Conservation (phyloP, 1,284 basidiomycete species). For the Marasmius sp. region DNA sequence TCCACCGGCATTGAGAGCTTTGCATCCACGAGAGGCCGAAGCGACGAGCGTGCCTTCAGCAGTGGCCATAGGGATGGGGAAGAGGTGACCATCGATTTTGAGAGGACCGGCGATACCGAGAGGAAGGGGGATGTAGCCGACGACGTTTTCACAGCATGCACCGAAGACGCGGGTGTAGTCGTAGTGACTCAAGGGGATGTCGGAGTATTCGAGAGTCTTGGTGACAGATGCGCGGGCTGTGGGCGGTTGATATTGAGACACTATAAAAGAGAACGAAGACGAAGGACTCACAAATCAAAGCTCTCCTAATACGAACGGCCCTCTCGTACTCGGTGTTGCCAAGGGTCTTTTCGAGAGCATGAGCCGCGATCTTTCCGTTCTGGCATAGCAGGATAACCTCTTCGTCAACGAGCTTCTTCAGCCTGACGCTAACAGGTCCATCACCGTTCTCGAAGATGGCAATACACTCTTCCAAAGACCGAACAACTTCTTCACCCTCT, state of each 20-base stretch:
- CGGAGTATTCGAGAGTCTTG: slow-evolving; percentile 82
- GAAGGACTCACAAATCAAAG: slow-evolving; percentile 78
- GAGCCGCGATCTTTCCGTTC: slow-evolving; percentile 91
- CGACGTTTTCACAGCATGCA: slow-evolving; percentile 99
- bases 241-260: slow-evolving; percentile 12
- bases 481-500: slow-evolving; percentile 26
- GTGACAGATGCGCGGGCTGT: slow-evolving; percentile 85
- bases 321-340: slow-evolving; percentile 66
- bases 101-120: slow-evolving; percentile 97
- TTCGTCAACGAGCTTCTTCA: slow-evolving; percentile 82
- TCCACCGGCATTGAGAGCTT: slow-evolving; percentile 94
- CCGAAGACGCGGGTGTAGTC: slow-evolving; percentile 95
- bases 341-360: slow-evolving; percentile 92
- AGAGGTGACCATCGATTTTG: slow-evolving; percentile 83
- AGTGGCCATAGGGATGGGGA: slow-evolving; percentile 98
- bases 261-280: background rate
- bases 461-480: slow-evolving; percentile 79
- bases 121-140: slow-evolving; percentile 96
- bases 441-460: slow-evolving; percentile 87
- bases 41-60: slow-evolving; percentile 98
- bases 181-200: slow-evolving; percentile 84
- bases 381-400: slow-evolving; percentile 90
- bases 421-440: slow-evolving; percentile 54
- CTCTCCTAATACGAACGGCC: slow-evolving; percentile 86
- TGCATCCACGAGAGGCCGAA: slow-evolving; percentile 96